Evolutionary conservation across 441 rosid species (phyloP), one percentile per base, ranked within the genome.

Genomic region (California macrophylla): DNA sequence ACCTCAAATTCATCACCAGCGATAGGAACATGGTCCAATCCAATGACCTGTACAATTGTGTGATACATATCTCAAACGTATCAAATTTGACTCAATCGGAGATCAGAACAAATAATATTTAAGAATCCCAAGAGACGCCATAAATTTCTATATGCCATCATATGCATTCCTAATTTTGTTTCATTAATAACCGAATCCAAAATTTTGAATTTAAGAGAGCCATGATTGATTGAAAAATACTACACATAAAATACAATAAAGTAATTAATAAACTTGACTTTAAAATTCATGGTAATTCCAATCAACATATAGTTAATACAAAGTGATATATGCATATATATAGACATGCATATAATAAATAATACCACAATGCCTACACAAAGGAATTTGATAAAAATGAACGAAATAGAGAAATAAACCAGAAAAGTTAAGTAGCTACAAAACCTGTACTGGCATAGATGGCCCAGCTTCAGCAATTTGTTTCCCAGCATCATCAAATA

Each of bases 1-100:
- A 89, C 93, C 85, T 91, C 96, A 74, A 94, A 94, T 70, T 84
- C 98, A 72, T 94, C 97, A 68, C 97, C 98, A 71, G 98, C 97
- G 71, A 79, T 68, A 4, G 94, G 91, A 68, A 94, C 98, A 65
- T 83, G 82, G 78, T 83, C 85, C 81, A 91, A 83, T 66, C 98
- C 98, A 77, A 86, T 87, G 69, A 94, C 96, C 98, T 94, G 85
- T 64, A 75, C 30, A 77, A 16, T 64, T 65, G 38, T 16, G 54
- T 25, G 62, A 10, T 21, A 21, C 25, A 6, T 23, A 24, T 56
- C 62, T 23, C 62, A 56, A 24, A 54, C 12, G 61, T 23, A 23
- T 54, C 25, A 54, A 18, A 54, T 23, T 54, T 21, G 61, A 62
- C n/a, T 25, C 66, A 15, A 25, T 62, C 66, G 15, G 18, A 26